Conservation (phyloP, 1,284 basidiomycete species). For the Cutaneotrichosporon cavernicola region DNA sequence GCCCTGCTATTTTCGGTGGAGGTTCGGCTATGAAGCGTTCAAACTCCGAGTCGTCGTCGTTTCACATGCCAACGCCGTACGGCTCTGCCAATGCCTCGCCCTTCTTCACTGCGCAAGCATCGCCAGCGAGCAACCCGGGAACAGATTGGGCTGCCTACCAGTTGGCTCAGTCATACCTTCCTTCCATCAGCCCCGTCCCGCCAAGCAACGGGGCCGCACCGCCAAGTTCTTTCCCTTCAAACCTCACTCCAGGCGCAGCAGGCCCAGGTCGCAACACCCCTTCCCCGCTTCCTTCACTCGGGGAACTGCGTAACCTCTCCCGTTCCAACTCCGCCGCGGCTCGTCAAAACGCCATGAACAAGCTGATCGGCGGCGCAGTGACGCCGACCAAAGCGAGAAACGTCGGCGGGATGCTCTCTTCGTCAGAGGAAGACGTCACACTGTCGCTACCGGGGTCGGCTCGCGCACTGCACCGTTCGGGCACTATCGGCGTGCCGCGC, state of each 20-base stretch:
- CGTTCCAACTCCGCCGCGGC: slow-evolving; percentile 52
- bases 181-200: slow-evolving; percentile 38
- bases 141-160: slow-evolving; percentile 45
- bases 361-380: slow-evolving; percentile 46
- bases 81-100: slow-evolving; percentile 20
- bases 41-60: slow-evolving; percentile 39
- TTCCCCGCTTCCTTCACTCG: slow-evolving; percentile 47
- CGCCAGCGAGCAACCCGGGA: slow-evolving; percentile 24
- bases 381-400: slow-evolving; percentile 19
- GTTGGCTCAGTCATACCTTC: slow-evolving; percentile 42
- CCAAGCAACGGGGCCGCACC: slow-evolving; percentile 12
- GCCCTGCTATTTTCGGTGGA: slow-evolving; percentile 23
- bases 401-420: slow-evolving; percentile 14
- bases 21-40: slow-evolving; percentile 38
- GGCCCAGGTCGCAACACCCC: slow-evolving; percentile 40
- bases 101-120: slow-evolving; percentile 27
- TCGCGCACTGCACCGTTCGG: slow-evolving; percentile 36
- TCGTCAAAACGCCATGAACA: slow-evolving; percentile 49
- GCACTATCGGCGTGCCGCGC: slow-evolving; percentile 38
- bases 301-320: slow-evolving; percentile 46
- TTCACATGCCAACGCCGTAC: slow-evolving; percentile 34
- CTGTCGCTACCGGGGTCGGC: slow-evolving; percentile 23
- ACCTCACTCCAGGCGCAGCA: slow-evolving; percentile 14
- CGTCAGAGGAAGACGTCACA: slow-evolving; percentile 28
- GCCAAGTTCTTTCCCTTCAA: slow-evolving; percentile 23